A percentile compares a stretch with the other conserved stretches of the same genome.
These are phyloP conservation scores for Suhomyces bokatorum DNA, from an alignment of 1,139 yeast species.

Conservation along the genomic window DNA sequence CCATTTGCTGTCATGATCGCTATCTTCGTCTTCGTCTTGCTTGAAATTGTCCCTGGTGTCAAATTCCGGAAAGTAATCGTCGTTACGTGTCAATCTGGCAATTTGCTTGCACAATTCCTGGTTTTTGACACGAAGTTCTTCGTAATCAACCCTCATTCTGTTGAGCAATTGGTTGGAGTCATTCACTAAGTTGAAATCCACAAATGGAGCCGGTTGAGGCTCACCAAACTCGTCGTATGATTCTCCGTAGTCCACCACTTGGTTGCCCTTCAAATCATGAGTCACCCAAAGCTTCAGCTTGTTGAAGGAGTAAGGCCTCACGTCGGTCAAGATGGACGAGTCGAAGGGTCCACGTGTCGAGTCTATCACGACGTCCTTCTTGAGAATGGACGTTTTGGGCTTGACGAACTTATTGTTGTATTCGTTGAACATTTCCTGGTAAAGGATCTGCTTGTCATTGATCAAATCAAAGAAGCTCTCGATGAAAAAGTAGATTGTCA, in stretches of 20 bases:
- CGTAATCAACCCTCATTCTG: conserved; percentile 16
- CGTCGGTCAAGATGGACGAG: conserved; percentile 32
- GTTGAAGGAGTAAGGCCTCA: conserved; percentile 31
- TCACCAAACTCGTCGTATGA: conserved; percentile 4
- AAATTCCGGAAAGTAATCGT: conserved; percentile 13
- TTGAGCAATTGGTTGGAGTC: conserved; percentile 17
- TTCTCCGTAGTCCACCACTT: conserved; percentile 16
- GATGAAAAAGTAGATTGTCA: conserved; percentile 42
- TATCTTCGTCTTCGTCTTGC: conserved; percentile 14
- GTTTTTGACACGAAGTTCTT: conserved; percentile 15
- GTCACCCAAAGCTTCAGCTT: conserved; percentile 47
- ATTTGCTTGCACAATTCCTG: conserved; percentile 16
- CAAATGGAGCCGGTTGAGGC: conserved; percentile 4
- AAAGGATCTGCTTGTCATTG: conserved; percentile 60
- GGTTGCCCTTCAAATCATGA: conserved; percentile 47
- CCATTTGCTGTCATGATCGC: conserved; percentile 18
- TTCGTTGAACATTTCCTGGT: conserved; percentile 63
- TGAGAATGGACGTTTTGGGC: conserved; percentile 54
- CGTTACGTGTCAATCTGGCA: conserved; percentile 10
- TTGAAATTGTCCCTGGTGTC: conserved; percentile 13
- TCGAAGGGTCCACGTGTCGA: conserved; percentile 50
- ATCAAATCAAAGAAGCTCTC: conserved; percentile 47
- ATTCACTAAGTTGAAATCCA: conserved; percentile 10
- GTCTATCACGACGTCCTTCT: conserved; percentile 66
- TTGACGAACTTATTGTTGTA: conserved; percentile 65